Conservation (phyloP, 805 yeast species). For the Candida parachauliodes region DNA sequence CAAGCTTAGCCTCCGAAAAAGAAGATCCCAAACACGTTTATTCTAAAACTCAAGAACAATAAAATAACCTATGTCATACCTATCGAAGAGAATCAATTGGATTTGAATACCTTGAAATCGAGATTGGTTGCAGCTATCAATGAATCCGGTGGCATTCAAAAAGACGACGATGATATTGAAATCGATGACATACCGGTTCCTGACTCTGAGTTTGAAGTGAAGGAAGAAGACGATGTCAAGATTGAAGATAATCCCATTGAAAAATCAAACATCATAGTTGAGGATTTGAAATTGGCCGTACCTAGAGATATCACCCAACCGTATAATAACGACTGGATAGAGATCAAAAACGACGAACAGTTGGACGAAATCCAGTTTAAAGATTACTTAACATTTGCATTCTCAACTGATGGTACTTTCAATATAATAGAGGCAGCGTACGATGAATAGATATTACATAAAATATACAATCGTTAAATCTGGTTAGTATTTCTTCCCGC, state of each 20-base stretch:
- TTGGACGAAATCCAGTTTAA: slow-evolving; percentile 27
- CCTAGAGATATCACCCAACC: slow-evolving; percentile 37
- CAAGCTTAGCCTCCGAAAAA: slow-evolving; percentile 19
- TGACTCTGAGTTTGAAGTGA: slow-evolving; percentile 9
- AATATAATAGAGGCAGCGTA: slow-evolving; percentile 30
- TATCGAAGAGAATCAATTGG: slow-evolving; percentile 11
- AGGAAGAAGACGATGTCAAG: slow-evolving; percentile 8
- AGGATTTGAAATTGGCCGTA: slow-evolving; percentile 36
- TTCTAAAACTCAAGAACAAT: slow-evolving; percentile 34
- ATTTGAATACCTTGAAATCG: slow-evolving; percentile 15
- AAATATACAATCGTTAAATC: slow-evolving; percentile 1
- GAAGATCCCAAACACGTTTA: slow-evolving; percentile 15
- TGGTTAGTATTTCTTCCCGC: slow-evolving; percentile 14
- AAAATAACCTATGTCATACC: slow-evolving; percentile 30
- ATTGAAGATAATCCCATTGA: slow-evolving; percentile 6
- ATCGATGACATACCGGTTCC: no score
- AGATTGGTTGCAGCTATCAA: slow-evolving; percentile 38
- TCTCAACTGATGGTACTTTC: slow-evolving; percentile 35
- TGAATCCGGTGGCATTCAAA: slow-evolving; percentile 45
- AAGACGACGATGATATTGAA: slow-evolving; percentile 22
- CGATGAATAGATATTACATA: slow-evolving; percentile 21
- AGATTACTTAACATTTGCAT: slow-evolving; percentile 43
- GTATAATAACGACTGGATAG: slow-evolving; percentile 34
- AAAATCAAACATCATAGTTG: slow-evolving; percentile 5
- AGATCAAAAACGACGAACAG: slow-evolving; percentile 22